Conservation (phyloP, 805 yeast species). For the Hanseniaspora clermontiae region DNA sequence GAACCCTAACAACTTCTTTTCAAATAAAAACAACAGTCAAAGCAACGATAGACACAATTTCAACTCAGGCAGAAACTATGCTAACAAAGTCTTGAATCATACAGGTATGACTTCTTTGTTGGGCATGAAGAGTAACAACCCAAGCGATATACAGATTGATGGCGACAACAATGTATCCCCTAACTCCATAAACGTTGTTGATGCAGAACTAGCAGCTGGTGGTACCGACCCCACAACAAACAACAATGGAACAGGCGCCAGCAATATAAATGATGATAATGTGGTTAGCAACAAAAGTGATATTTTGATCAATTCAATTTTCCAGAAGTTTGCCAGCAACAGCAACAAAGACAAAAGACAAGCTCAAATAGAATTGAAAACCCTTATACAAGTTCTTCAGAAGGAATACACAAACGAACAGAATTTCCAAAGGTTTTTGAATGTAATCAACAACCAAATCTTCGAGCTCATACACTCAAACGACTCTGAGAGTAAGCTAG, state of each 20-base stretch:
- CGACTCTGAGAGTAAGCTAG: slow-evolving; percentile 60
- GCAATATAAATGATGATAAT: background rate
- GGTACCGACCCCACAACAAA: background rate
- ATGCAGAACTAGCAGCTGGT: background rate
- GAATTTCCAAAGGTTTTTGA: slow-evolving; percentile 66
- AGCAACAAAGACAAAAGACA: slow-evolving; percentile 27
- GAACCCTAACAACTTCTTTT: background rate
- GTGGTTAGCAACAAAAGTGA: slow-evolving; percentile 13
- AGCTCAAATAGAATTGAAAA: slow-evolving; percentile 61
- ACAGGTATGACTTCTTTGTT: slow-evolving; percentile 1
- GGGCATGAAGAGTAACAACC: background rate
- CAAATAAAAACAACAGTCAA: background rate
- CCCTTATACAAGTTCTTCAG: slow-evolving; percentile 56
- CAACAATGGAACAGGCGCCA: background rate
- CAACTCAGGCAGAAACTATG: background rate
- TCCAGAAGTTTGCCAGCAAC: slow-evolving; percentile 29
- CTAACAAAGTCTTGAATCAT: background rate
- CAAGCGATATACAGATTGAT: background rate
- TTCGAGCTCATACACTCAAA: slow-evolving; percentile 72
- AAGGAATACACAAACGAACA: slow-evolving; percentile 66
- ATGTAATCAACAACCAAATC: slow-evolving; percentile 73
- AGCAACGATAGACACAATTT: background rate
- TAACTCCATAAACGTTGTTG: background rate
- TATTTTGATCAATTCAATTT: slow-evolving; percentile 27
- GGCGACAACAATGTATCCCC: background rate